Evolutionary conservation across 2,329 filamentous ascomycete genomes (phyloP).

Genomic region (Botryotinia globosa): DNA sequence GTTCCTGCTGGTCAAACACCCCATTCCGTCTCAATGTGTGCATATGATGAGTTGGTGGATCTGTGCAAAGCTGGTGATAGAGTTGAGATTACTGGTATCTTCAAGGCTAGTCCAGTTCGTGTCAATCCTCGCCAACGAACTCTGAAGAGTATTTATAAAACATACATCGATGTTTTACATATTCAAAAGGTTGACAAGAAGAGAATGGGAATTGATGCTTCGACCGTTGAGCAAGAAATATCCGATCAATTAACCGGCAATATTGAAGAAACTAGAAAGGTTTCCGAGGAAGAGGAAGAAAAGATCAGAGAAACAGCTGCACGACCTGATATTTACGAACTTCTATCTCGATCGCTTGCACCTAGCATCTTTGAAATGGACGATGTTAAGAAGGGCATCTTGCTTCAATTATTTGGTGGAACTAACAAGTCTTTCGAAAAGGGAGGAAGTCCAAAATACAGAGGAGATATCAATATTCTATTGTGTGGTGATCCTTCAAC

Average conservation of each 20-base stretch:
- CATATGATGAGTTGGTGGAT: conserved; percentile 95
- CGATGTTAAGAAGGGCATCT: conserved; percentile 96
- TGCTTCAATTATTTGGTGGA: conserved; percentile 93
- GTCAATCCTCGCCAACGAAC: conserved; percentile 90
- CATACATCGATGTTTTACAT: conserved; percentile 91
- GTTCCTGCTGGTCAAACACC: conserved; percentile 95
- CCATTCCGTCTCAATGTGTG: conserved; percentile 92
- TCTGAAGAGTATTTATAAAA: conserved; percentile 96
- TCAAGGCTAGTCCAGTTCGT: conserved; percentile 89
- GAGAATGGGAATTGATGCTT: conserved; percentile 84
- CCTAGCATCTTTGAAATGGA: conserved; percentile 98
- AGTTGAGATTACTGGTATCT: conserved; percentile 93
- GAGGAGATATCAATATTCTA: conserved; percentile 95
- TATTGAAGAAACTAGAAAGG: conserved; percentile 78
- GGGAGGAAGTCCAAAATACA: conserved; percentile 90
- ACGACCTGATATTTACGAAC: conserved; percentile 85
- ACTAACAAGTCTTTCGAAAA: conserved; percentile 98
- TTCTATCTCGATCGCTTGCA: conserved; percentile 84
- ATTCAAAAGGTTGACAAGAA: conserved; percentile 97
- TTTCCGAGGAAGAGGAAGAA: conserved; percentile 81
- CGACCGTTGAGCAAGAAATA: conserved; percentile 80
- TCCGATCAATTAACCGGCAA: conserved; percentile 58
- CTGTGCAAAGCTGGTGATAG: conserved; percentile 97
- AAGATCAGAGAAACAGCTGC: conserved; percentile 80
- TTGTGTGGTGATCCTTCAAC: conserved; percentile 97